Base-by-base conservation (phyloP, 177 flowering plant species). In the Vitis hybrid region DNA sequence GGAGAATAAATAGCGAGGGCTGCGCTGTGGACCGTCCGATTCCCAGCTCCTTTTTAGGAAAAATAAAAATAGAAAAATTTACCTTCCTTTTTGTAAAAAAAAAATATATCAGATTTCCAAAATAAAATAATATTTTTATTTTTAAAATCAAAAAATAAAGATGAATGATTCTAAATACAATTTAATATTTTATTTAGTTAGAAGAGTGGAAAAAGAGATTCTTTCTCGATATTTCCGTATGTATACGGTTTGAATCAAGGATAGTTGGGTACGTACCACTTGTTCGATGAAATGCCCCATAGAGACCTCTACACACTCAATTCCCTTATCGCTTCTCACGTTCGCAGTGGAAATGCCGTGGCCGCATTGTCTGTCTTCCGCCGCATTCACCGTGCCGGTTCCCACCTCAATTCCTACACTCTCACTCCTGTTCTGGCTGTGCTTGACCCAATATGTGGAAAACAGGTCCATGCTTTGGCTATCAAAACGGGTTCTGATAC, bases 351-450 rank as follows among this genome's bases (percentile, higher is more conserved):
- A 10, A 53, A 84, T 11, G 24, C 63, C 15, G 47, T 2, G 19
- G 64, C 75, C 6, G 77, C 87, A 38, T 85, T 85, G 91, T 56
- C 28, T 54, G 75, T 82, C 70, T 85, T 87, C 70, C 47, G 47
- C 31, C 20, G 61, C 14, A 73, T 81, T 64, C 81, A 76, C 57
- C 49, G 60, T 2, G 15, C 72, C 1, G 28, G 66, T 69, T 44
- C 31, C 15, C 18, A 52, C 18, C 80, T 82, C 69, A 66, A 73
- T 61, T 67, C 84, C 11, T 76, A 84, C 73, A 78, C 87, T 28
- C 81, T 85, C 72, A 84, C 84, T 1, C 85, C 87, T 0, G 69
- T 84, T 18, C 55, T 87, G 17, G 62, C 72, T 19, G 83, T 84
- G 17, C 75, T 66, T 1, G 55, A 71, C 20, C 22, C 38, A 1